Base-by-base conservation (phyloP, 2,329 filamentous ascomycete species). In the Venturia pyrina region DNA sequence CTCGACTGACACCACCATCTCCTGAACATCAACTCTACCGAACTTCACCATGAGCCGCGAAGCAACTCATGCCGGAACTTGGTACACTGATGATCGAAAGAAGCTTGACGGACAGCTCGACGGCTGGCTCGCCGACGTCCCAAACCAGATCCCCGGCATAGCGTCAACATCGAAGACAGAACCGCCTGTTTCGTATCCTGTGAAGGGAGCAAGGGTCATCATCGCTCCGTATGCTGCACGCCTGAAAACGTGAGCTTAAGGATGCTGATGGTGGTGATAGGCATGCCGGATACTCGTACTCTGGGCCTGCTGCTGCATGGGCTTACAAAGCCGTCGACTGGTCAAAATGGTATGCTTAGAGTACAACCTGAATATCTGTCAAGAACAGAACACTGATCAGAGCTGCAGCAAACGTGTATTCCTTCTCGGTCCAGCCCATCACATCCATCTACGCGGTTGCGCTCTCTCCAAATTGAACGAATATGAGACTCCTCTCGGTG, bases 251-350 rank as follows among this genome's bases (percentile, higher is more conserved):
- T 59, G 64, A 53, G 59, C 34, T 28, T 53, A 24, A 28, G 41
- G 70, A 66, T 64, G 70, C 72, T 76, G 71, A 74, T 72, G 72
- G 64, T 71, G 67, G 62, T 37, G 66, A 40, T 71, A 97, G 93
- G 68, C 95, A 99, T 76, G 95, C 95, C 67, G 95, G 95, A 68
- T 99, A 96, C 78, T 80, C 85, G 1, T 98, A 93, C 80, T 99
- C 95, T 4, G 95, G 95, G 8, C 85, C 88, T 48, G 93, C 91
- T 70, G 95, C 95, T 56, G 95, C 93, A 56, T 98, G 91, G 87
- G 95, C 95, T 10, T 99, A 98, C 79, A 95, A 91, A 77, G 85
- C 85, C 7, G 87, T 96, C 62, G 92, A 98, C 75, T 83, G 98
- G 66, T 88, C 86, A 67, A 85, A 86, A 68, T 89, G 87, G 85